These are phyloP conservation scores for Allium cepa DNA, from an alignment of 106 monocot species.

Conservation along the genomic window DNA sequence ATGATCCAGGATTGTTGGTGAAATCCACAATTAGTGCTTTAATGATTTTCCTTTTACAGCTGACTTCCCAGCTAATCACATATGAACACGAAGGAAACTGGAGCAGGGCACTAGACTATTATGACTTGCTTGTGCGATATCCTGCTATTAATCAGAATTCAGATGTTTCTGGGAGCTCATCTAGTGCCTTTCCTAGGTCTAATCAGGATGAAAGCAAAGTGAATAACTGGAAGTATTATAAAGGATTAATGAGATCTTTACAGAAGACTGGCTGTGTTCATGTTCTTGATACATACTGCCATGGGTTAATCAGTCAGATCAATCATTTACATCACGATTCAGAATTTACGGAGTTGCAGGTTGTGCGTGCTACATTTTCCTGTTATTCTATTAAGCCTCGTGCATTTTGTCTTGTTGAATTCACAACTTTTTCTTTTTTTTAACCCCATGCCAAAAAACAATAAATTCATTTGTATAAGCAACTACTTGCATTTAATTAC, in stretches of 20 bases:
- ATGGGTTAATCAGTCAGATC: constrained; percentile 57
- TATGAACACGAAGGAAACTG: constrained; percentile 96
- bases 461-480: no score
- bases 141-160: constrained; percentile 11
- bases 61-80: constrained; percentile 77
- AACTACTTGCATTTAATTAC: no score
- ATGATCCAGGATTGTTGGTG: no score
- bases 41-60: constrained; percentile 30
- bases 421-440: not conserved
- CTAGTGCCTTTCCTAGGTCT: constrained; percentile 1
- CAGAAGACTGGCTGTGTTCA: constrained; percentile 93
- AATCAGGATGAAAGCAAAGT: constrained; percentile 17
- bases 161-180: constrained; percentile 16
- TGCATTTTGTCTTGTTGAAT: not conserved
- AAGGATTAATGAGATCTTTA: constrained; percentile 85
- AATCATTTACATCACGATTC: constrained; percentile 51
- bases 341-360: constrained; percentile 87
- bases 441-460: not conserved
- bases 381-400: not conserved
- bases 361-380: constrained; percentile 5
- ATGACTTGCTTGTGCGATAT: constrained; percentile 84
- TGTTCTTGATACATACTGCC: constrained; percentile 72
- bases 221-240: constrained; percentile 53
- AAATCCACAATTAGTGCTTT: no score
- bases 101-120: constrained; percentile 84